phyloP scores from a whole-genome alignment of 2,329 filamentous ascomycete genomes.

The Venturia asperata region DNA sequence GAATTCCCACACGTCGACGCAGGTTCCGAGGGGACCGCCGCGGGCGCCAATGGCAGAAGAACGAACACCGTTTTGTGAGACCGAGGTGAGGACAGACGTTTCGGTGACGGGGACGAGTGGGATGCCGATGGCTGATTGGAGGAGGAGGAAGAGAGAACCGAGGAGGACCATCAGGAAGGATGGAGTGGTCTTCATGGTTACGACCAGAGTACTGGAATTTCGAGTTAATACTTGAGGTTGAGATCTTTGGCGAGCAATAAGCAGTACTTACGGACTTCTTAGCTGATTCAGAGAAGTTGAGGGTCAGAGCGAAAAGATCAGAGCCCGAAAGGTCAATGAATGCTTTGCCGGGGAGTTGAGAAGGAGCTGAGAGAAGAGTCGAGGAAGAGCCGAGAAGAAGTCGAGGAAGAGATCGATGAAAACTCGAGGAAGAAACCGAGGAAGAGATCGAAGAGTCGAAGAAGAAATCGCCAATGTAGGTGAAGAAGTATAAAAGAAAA shows the following conservation, averaged over 20 bases:
- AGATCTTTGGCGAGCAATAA: too few species aligned
- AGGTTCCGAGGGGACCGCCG: background rate
- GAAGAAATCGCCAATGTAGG: background rate
- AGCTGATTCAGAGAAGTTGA: too few species aligned
- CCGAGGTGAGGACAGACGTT: too few species aligned
- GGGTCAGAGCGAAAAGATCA: too few species aligned
- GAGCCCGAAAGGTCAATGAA: background rate
- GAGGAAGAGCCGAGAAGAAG: too few species aligned
- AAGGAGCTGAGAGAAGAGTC: background rate
- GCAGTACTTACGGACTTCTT: background rate
- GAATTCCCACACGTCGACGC: background rate
- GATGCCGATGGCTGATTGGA: background rate
- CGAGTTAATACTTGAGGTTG: background rate
- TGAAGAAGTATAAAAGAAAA: background rate
- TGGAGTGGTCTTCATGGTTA: background rate
- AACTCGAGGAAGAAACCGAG: too few species aligned
- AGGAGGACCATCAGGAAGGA: background rate
- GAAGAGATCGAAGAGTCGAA: too few species aligned
- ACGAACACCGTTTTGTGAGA: background rate
- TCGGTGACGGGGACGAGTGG: background rate
- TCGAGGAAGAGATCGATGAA: background rate
- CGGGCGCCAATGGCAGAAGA: background rate
- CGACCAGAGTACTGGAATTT: background rate
- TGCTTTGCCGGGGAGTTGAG: background rate
- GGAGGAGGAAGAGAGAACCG: background rate